phyloP scores from a whole-genome alignment of 2,329 filamentous ascomycete genomes.

The Penicillium sp. region DNA sequence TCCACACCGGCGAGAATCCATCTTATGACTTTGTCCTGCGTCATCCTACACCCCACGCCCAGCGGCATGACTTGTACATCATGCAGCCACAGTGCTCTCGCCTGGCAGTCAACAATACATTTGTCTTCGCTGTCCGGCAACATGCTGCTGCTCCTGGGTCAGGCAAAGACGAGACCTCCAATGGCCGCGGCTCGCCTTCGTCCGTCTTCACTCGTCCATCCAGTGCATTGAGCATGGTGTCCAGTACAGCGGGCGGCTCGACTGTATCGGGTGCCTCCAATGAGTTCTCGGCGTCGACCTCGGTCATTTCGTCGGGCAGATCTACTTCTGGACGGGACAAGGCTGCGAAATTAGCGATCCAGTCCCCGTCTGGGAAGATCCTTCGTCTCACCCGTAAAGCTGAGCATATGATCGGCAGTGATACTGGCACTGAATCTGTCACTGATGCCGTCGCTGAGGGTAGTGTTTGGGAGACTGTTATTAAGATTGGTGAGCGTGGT shows the following conservation, averaged over 20 bases:
- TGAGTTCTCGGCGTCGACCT: slow-evolving; percentile 44
- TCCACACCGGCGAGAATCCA: slow-evolving; percentile 89
- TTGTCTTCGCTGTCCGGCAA: slow-evolving; percentile 93
- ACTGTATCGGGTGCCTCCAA: slow-evolving; percentile 49
- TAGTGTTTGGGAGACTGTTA: slow-evolving; percentile 64
- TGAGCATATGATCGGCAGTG: slow-evolving; percentile 45
- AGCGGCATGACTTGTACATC: slow-evolving; percentile 94
- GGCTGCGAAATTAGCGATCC: slow-evolving; percentile 92
- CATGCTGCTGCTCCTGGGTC: slow-evolving; percentile 67
- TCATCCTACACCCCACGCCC: slow-evolving; percentile 96
- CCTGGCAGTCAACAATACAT: slow-evolving; percentile 92
- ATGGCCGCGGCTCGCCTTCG: slow-evolving; percentile 50
- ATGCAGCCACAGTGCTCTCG: slow-evolving; percentile 90
- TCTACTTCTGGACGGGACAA: slow-evolving; percentile 56
- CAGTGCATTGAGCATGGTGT: slow-evolving; percentile 62
- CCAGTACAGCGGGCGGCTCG: slow-evolving; percentile 53
- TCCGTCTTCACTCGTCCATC: slow-evolving; percentile 55
- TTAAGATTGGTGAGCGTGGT: slow-evolving; percentile 65
- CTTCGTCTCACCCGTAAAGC: slow-evolving; percentile 61
- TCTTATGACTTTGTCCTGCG: slow-evolving; percentile 89
- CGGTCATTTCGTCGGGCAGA: slow-evolving; percentile 56
- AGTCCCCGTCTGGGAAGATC: slow-evolving; percentile 92
- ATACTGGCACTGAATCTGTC: slow-evolving; percentile 32
- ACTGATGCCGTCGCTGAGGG: slow-evolving; percentile 49
- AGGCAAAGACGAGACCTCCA: slow-evolving; percentile 36